Base-by-base conservation (phyloP, 768 basidiomycete species). In the Xanthoconium purpureum region DNA sequence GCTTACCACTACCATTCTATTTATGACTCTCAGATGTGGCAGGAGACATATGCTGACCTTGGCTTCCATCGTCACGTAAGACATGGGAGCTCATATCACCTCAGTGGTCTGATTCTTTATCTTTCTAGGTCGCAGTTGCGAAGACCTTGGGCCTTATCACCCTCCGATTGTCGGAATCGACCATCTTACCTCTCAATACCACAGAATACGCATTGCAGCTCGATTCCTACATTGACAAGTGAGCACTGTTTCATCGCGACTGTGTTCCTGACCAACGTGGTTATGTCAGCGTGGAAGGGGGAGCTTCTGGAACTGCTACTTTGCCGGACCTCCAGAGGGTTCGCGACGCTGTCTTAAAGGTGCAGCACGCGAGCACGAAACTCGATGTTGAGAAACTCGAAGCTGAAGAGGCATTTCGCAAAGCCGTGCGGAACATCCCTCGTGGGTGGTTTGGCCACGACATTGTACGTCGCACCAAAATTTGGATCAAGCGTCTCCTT, bases 1-100 rank as follows among this genome's bases (percentile, higher is more conserved):
- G 73, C 77, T 5, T 91, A 90, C 63, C 89, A 91, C 69, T 92
- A 91, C 61, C 84, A 74, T 63, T 87, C 84, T 11, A 80, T 89
- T 51, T 91, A 87, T 65, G 89, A 92, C 65, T 81, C 79, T 36
- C 78, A 84, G 58, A 70, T 75, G 42, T 94, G 85, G 85, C 85
- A 88, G 68, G 84, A 88, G 60, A 68, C 77, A 42, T 92, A 85
- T 62, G 88, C 78, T 17, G 91, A 93, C 67, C 84, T 85, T 38
- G 85, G 83, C 8, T 93, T 89, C 75, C 71, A 82, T 65, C 80
- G 83, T 44, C 88, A 91, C 70, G 86, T 87, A 66, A 60, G 79
- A 72, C 32, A 44, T 50, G 17, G 18, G 32, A 36, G 32, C 29
- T 28, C 18, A 8, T 11, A 4, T 36, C 47, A 54, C 35, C 38